Conservation (phyloP, 1,284 basidiomycete genomes). For the Clitocybe nebularis region DNA sequence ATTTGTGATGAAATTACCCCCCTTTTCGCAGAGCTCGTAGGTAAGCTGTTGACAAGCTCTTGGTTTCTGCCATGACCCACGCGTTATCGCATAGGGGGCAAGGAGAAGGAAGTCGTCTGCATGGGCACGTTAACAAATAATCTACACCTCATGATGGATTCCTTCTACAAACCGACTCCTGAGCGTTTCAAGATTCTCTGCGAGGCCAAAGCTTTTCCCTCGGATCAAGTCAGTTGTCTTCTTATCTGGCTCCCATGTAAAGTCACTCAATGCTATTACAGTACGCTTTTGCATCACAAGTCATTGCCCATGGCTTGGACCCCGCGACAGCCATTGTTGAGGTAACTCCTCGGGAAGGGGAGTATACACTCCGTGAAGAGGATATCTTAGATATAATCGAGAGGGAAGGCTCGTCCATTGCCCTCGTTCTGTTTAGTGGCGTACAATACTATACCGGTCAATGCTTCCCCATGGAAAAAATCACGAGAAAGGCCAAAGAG, state of each 20-base stretch:
- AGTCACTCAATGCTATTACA: constrained; percentile 27
- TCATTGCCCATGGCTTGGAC: constrained; percentile 74
- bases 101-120: constrained; percentile 86
- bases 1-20: constrained; percentile 74
- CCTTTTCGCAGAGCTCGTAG: constrained; percentile 81
- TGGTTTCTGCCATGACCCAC: too few relatives aligned
- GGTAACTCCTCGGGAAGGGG: constrained; percentile 76
- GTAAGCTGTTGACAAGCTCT: constrained; percentile 41
- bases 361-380: constrained; percentile 83
- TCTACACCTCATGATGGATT: constrained; percentile 90
- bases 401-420: constrained; percentile 71
- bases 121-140: constrained; percentile 95
- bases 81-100: constrained; percentile 58
- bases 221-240: constrained; percentile 71
- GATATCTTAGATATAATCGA: constrained; percentile 84
- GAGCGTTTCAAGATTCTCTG: constrained; percentile 92
- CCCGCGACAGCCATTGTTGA: constrained; percentile 75
- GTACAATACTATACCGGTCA: constrained; percentile 99
- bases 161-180: constrained; percentile 88
- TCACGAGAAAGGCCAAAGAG: constrained; percentile 82
- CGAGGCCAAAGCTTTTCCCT: constrained; percentile 93
- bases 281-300: constrained; percentile 96
- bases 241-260: constrained; percentile 13
- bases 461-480: constrained; percentile 81
- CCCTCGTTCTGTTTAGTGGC: constrained; percentile 86